Evolutionary conservation across 2,329 filamentous ascomycete species (phyloP), one percentile per base, ranked within the genome.

Genomic region (Fusarium ambrosium): DNA sequence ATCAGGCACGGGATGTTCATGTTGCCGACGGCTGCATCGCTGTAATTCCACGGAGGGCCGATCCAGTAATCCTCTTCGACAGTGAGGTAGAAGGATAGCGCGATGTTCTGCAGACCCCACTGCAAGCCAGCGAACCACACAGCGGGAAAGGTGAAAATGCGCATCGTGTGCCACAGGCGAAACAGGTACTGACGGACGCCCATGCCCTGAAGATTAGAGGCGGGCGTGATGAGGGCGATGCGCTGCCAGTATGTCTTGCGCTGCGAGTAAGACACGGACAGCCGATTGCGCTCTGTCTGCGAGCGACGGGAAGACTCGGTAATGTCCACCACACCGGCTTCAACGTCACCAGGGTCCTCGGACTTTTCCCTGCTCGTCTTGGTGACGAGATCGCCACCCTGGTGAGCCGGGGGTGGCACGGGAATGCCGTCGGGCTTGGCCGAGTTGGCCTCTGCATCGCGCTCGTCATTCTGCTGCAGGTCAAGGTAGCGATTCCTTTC

Each of bases 101-200:
- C 90, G n/a, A 89, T 88, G 72, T 90, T 89, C 78, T 91, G 89
- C 34, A 87, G 84, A 5, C 89, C 89, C 89, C 89, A 91, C 76
- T 90, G 89, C 27, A 90, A 79, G 10, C 89, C 89, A 4, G 88
- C 87, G 70, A 87, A 90, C 71, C 89, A 84, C 11, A 90, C 88
- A 1, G 89, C 89, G 0, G 89, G 89, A 69, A 90, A 90, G 2
- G 85, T 84, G 77, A 90, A 90, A 48, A 90, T 82, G n/a, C 88
- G 86, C 61, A 90, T 80, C 0, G 87, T 90, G 73, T 90, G 87
- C 73, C 86, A 87, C 3, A 91, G 82, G 2, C 88, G 88, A 45
- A 82, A 78, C 32, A 85, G 79, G 72, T 90, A 91, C 75, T 91
- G 89, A 74, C 84, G 86, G 70, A 88, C 84, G 8, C 89, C 89